These are phyloP conservation scores for Acanthamoeba healyi DNA, from an alignment of 208 protist species.

Conservation along the genomic window DNA sequence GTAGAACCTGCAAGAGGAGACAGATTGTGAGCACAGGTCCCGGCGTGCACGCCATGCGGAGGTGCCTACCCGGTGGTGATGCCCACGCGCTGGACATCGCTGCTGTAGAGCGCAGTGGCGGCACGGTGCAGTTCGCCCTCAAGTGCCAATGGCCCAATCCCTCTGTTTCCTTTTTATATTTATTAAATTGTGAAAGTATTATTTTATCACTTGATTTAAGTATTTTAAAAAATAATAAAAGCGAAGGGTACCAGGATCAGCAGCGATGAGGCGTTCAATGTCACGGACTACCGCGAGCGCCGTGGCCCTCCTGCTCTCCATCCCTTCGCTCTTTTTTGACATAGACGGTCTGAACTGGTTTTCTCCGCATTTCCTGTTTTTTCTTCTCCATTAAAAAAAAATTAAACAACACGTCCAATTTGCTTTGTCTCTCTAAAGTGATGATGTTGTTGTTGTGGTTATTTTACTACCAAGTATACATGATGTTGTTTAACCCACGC, in stretches of 20 bases:
- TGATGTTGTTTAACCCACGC: not conserved
- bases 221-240: not conserved
- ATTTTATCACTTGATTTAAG: not conserved
- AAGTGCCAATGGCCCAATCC: constrained; percentile 46
- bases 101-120: constrained; percentile 4
- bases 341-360: not conserved
- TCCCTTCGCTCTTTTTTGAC: not conserved
- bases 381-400: not conserved
- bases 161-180: constrained; percentile 27
- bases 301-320: not conserved
- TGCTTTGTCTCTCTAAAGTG: not conserved
- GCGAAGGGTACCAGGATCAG: not conserved
- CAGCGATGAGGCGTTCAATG: constrained; percentile 44
- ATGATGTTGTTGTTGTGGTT: not conserved
- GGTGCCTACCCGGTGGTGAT: constrained; percentile 56
- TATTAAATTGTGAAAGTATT: not conserved
- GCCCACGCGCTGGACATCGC: constrained; percentile 26
- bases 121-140: constrained; percentile 47
- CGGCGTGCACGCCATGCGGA: too few species aligned
- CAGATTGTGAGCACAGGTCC: too few species aligned
- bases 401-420: not conserved
- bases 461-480: not conserved
- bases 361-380: not conserved
- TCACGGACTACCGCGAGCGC: not conserved
- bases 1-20: constrained; percentile 74